Base-by-base conservation (phyloP, 805 yeast species). In the Lachancea nothofagi region DNA sequence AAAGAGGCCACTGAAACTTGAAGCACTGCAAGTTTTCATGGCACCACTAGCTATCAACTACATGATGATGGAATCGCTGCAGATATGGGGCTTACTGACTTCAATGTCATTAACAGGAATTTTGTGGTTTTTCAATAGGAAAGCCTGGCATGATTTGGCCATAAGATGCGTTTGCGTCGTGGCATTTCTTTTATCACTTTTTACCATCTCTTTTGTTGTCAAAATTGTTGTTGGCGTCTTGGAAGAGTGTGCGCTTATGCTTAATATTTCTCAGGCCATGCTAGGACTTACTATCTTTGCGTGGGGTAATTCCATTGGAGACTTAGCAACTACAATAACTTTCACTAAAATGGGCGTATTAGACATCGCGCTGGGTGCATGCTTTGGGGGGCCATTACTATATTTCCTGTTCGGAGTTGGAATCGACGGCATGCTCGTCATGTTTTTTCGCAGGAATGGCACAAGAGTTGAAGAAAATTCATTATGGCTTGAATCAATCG, bases 301-400 rank as follows among this genome's bases (percentile, higher is more conserved):
- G 0, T 64, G 90, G 43, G 97, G 98, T 4, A 93, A 90, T 59
- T 89, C 96, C 1, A 65, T 84, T 5, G 97, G 97, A 5, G 98
- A 90, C 55, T 65, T 89, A 33, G 78, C 89, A 1, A 82, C 96
- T 0, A 87, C 90, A 50, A 59, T 82, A 25, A 82, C 94, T 0
- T 75, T 90, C 19, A 88, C 95, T 0, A 67, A 67, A 42, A 74
- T 85, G 71, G 96, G 95, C 0, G 79, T 77, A 64, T 85, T 95
- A 0, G 71, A 83, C 33, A 83, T 90, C 83, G 97, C 97, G 0
- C 67, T 93, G n/a, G 84, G 93, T 21, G 96, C 97, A 0, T 89
- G 97, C 54, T 83, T 89, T 58, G 97, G 97, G 0, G 87, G 96
- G 1, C 97, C 97, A 0, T 62, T 90, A 42, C 59, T 93, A 29